Conservation (phyloP, 1,139 yeast species). For the Hyphopichia pseudoburtonii region DNA sequence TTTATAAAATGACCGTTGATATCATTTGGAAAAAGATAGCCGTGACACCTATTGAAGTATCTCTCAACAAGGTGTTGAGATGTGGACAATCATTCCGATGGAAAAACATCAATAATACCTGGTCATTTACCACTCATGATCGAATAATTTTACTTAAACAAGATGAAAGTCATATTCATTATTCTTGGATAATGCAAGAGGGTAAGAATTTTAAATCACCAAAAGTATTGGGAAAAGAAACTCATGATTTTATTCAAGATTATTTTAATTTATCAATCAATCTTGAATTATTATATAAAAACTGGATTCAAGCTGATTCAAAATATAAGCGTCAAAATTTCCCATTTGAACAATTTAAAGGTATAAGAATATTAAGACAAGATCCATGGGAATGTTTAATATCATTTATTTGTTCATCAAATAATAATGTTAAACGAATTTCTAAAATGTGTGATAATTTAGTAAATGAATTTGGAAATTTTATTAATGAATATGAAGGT, state of each 20-base stretch:
- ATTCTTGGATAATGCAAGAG: conserved; percentile 27
- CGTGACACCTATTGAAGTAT: conserved; percentile 46
- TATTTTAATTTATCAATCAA: conserved; percentile 69
- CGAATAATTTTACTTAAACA: conserved; percentile 55
- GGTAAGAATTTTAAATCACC: conserved; percentile 5
- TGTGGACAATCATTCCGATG: conserved; percentile 89
- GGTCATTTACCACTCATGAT: conserved; percentile 58
- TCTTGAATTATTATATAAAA: conserved; percentile 50
- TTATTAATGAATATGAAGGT: conserved; percentile 56
- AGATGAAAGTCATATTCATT: conserved; percentile 32
- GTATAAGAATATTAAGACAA: conserved; percentile 82
- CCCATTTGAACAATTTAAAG: conserved; percentile 50
- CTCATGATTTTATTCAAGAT: conserved; percentile 51
- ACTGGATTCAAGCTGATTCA: conserved; percentile 62
- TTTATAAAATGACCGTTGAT: conserved; percentile 3
- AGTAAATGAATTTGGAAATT: conserved; percentile 70
- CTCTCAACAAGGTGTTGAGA: conserved; percentile 67
- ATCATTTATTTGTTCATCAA: conserved; percentile 92
- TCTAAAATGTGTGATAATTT: conserved; percentile 88
- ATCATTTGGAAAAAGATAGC: conserved; percentile 24
- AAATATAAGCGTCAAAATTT: conserved; percentile 38
- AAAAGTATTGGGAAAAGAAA: conserved; percentile 27
- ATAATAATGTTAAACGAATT: conserved; percentile 90
- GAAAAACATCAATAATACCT: conserved; percentile 56
- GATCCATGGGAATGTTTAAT: conserved; percentile 96